Conservation (phyloP, 169 alveolate species). For the Toxoplasma gondii region DNA sequence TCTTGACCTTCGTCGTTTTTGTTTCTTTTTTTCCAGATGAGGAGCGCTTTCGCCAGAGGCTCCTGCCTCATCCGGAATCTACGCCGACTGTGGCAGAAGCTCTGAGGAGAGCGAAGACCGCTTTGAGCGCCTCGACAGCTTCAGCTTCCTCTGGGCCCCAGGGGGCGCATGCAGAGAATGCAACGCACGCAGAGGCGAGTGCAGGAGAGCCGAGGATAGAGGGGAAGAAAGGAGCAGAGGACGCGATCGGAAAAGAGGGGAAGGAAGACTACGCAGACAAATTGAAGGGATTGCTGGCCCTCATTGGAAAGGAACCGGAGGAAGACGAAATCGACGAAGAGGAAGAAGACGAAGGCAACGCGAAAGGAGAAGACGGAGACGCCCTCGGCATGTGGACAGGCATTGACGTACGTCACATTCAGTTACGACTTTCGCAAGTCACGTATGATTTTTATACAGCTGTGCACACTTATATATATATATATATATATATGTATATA, state of each 20-base stretch:
- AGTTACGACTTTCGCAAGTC: too few species aligned
- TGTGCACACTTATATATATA: too few species aligned
- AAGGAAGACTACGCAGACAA: background rate
- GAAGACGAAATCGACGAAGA: background rate
- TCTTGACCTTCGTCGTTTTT: too few species aligned
- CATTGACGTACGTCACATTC: background rate
- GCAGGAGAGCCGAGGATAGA: background rate
- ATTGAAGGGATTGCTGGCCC: background rate
- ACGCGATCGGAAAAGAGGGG: background rate
- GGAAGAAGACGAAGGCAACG: constrained; percentile 8
- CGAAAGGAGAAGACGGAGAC: background rate
- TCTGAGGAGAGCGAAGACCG: background rate
- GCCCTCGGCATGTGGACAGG: background rate
- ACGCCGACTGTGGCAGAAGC: background rate
- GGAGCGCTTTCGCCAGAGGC: constrained; percentile 9
- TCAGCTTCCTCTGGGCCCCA: too few species aligned
- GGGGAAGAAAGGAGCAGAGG: background rate
- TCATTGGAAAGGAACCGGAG: constrained; percentile 1
- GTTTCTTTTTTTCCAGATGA: background rate
- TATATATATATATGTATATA: too few species aligned
- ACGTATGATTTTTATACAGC: too few species aligned
- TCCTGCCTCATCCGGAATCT: constrained; percentile 17
- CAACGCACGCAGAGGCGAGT: too few species aligned
- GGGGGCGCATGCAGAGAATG: too few species aligned
- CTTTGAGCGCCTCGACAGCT: background rate